Evolutionary conservation across 306 rosid species (phyloP).

Genomic region (Potentilla sterilis): DNA sequence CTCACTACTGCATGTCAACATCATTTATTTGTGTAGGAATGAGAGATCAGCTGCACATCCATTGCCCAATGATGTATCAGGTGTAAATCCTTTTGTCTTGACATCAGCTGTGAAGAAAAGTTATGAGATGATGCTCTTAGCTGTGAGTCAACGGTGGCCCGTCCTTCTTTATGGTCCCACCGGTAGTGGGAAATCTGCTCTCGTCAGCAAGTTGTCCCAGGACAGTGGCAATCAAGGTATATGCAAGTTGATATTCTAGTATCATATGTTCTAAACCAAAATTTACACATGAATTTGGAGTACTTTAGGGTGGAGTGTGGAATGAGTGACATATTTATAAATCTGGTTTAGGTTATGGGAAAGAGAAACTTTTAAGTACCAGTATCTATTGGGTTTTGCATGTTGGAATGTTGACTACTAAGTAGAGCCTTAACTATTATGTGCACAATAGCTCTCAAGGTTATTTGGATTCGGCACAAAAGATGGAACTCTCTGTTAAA

Average conservation of each 20-base stretch:
- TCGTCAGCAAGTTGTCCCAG: conserved; percentile 63
- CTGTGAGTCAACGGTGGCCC: conserved; percentile 83
- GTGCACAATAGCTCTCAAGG: too few relatives aligned
- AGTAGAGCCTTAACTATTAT: background rate
- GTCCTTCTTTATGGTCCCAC: conserved; percentile 81
- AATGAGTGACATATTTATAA: background rate
- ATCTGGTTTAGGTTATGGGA: background rate
- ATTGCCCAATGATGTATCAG: conserved; percentile 19
- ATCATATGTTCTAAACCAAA: background rate
- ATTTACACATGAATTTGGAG: background rate
- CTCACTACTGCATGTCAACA: background rate
- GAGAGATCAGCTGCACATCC: conserved; percentile 31
- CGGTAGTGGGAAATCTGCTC: conserved; percentile 89
- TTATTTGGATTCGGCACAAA: too few relatives aligned
- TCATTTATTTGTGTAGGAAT: conserved; percentile 47
- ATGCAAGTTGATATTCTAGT: background rate
- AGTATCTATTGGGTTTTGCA: background rate
- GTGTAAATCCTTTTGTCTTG: conserved; percentile 46
- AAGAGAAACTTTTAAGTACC: background rate
- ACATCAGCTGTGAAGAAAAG: conserved; percentile 63
- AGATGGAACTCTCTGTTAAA: background rate
- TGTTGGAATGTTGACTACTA: background rate
- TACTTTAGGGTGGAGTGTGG: background rate
- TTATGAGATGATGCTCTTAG: conserved; percentile 64
- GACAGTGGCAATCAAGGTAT: conserved; percentile 52